Evolutionary conservation across 768 basidiomycete genomes (phyloP).

Genomic region (Gelatoporia subvermispora): DNA sequence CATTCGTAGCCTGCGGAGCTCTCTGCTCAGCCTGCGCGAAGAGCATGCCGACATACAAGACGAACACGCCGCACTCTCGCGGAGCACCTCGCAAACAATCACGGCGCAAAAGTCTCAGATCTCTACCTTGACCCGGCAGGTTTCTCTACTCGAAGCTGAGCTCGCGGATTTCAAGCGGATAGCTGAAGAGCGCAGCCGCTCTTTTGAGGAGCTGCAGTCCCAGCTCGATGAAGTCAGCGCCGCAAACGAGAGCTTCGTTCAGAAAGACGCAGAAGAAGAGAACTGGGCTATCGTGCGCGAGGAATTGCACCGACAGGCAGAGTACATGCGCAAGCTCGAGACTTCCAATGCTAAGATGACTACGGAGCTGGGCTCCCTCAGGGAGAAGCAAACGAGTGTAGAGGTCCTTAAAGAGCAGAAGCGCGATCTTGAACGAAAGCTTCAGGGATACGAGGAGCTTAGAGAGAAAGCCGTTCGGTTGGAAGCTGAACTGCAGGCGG

Average conservation of each 20-base stretch:
- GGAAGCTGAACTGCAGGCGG: slow-evolving; percentile 64
- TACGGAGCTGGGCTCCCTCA: slow-evolving; percentile 47
- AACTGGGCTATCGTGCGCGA: slow-evolving; percentile 61
- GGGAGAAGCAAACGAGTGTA: slow-evolving; percentile 52
- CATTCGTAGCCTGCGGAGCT: slow-evolving; percentile 44
- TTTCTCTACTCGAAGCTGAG: slow-evolving; percentile 43
- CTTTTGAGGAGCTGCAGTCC: slow-evolving; percentile 41
- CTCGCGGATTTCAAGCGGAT: slow-evolving; percentile 36
- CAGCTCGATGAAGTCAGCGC: slow-evolving; percentile 42
- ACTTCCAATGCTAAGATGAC: slow-evolving; percentile 49
- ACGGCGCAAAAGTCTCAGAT: slow-evolving; percentile 49
- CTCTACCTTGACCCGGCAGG: slow-evolving; percentile 41
- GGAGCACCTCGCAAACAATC: slow-evolving; percentile 44
- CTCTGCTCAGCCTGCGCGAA: slow-evolving; percentile 47
- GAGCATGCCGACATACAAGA: slow-evolving; percentile 61
- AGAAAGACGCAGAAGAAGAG: slow-evolving; percentile 37
- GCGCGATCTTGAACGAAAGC: slow-evolving; percentile 50
- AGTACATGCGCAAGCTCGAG: slow-evolving; percentile 58
- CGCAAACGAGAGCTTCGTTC: slow-evolving; percentile 27
- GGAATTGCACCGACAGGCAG: slow-evolving; percentile 63
- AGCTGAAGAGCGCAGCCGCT: slow-evolving; percentile 36
- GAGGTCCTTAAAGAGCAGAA: slow-evolving; percentile 78
- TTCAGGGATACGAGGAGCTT: slow-evolving; percentile 46
- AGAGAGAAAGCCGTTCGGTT: slow-evolving; percentile 50
- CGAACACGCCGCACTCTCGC: slow-evolving; percentile 42